Evolutionary conservation across 2,329 filamentous ascomycete genomes (phyloP), one percentile per base, ranked within the genome.

Genomic region (Pezizomycotina sp.): DNA sequence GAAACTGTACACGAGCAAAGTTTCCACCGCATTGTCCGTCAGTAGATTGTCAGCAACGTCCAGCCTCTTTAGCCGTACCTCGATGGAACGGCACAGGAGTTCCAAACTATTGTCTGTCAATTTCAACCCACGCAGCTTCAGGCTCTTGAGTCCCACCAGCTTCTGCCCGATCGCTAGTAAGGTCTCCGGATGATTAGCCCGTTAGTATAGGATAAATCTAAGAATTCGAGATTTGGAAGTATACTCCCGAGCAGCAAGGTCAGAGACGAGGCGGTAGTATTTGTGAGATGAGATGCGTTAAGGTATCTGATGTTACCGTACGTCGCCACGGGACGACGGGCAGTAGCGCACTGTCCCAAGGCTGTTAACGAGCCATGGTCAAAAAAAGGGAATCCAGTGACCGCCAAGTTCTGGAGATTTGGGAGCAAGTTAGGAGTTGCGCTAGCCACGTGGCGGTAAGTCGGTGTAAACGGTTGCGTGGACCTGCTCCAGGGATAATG

Each of bases 31-130:
- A 4, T 8, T 27, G n/a, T 49, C 48, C 9, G 47, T 47, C 10
- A 50, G 34, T 3, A 42, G 20, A 27, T 50, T 49, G 2, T 41
- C 42, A 6, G 45, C 33, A 6, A 51, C 23, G 20, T 51, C 49
- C 4, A 51, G 36, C 7, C 28, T 30, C n/a, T 38, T 15, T 9
- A 51, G 22, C 6, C 34, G 32, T 4, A 41, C 42, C 16, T 47
- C 45, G n/a, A 48, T 10, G 4, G 29, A 24, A 6, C 34, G 31
- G 2, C 35, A 30, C 4, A 43, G 4, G 1, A 28, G 7, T 4
- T 32, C 18, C 10, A 47, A 14, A 1, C 34, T 33, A 4, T 25
- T 15, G 14, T 49, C 42, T 9, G 38, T 33, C n/a, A 51, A 25
- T 4, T 44, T 35, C 6, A 50, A 24, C 12, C 41, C 36, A 9